These are phyloP conservation scores for Arctostaphylos glauca DNA, from an alignment of 148 eudicot genomes.

Conservation along the genomic window DNA sequence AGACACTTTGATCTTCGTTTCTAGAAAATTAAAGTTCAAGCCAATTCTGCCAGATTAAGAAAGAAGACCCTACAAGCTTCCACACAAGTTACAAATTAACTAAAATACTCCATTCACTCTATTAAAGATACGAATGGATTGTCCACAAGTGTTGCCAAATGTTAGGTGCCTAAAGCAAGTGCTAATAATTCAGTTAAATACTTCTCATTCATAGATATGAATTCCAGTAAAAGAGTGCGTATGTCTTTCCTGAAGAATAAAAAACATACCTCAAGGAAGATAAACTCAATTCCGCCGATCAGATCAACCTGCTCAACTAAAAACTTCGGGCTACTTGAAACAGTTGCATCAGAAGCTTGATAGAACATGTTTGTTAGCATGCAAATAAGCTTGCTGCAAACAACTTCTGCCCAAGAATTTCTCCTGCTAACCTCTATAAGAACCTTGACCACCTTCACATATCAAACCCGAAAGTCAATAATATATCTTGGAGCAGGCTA, in stretches of 20 bases:
- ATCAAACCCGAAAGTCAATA: conserved; percentile 1
- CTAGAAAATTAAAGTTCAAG: background rate
- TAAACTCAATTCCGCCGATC: conserved; percentile 92
- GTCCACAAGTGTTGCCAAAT: background rate
- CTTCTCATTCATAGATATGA: background rate
- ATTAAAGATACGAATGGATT: background rate
- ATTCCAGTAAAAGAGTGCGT: background rate
- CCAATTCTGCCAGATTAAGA: background rate
- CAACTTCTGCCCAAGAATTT: conserved; percentile 93
- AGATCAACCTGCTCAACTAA: conserved; percentile 77
- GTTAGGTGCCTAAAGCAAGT: background rate
- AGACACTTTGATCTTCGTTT: background rate
- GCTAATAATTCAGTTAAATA: background rate
- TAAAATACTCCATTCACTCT: background rate
- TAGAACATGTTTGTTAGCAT: conserved; percentile 94
- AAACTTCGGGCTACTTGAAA: conserved; percentile 44
- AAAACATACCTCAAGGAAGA: conserved; percentile 72
- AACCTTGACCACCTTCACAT: conserved; percentile 70
- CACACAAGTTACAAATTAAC: background rate
- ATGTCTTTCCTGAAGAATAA: conserved; percentile 9
- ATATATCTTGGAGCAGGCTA: background rate
- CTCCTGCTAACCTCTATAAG: conserved; percentile 73
- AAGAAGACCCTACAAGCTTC: background rate
- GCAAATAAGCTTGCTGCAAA: conserved; percentile 84
- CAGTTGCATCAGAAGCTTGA: conserved; percentile 54